A percentile compares a stretch with the other conserved stretches of the same genome.
These are phyloP conservation scores for Elsinoe necatrix DNA, from an alignment of 2,329 filamentous ascomycete genomes.

Conservation along the genomic window DNA sequence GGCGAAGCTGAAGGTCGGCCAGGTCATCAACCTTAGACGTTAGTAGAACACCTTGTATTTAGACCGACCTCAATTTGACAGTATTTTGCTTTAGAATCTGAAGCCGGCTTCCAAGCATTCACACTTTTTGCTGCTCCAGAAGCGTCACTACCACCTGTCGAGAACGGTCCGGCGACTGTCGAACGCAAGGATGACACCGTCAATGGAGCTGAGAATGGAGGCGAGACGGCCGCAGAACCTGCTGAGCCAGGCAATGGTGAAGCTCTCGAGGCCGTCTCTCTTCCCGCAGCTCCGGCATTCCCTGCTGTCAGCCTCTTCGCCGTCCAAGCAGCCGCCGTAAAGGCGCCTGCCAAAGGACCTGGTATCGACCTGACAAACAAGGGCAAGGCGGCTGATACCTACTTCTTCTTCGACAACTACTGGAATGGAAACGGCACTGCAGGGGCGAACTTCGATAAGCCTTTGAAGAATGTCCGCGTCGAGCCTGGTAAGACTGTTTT, in stretches of 20 bases:
- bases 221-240: not conserved
- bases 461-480: conserved; percentile 30
- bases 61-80: not conserved
- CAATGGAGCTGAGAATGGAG: not conserved
- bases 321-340: not conserved
- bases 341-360: conserved; percentile 20
- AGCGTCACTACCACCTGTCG: not conserved
- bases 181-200: not conserved
- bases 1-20: not conserved
- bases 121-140: not conserved
- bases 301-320: not conserved
- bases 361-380: conserved; percentile 35
- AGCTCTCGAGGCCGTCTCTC: not conserved
- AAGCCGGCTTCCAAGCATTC: not conserved
- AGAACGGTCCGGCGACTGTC: not conserved
- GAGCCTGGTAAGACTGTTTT: conserved; percentile 26
- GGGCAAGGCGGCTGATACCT: conserved; percentile 27
- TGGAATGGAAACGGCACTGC: conserved; percentile 35
- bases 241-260: not conserved
- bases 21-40: conserved; percentile 9
- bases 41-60: conserved; percentile 3
- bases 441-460: conserved; percentile 35
- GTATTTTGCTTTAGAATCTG: not conserved
- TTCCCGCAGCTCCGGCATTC: not conserved
- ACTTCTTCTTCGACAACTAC: conserved; percentile 37